Base-by-base conservation (phyloP, 805 yeast genomes). In the Teunomyces funiuensis region DNA sequence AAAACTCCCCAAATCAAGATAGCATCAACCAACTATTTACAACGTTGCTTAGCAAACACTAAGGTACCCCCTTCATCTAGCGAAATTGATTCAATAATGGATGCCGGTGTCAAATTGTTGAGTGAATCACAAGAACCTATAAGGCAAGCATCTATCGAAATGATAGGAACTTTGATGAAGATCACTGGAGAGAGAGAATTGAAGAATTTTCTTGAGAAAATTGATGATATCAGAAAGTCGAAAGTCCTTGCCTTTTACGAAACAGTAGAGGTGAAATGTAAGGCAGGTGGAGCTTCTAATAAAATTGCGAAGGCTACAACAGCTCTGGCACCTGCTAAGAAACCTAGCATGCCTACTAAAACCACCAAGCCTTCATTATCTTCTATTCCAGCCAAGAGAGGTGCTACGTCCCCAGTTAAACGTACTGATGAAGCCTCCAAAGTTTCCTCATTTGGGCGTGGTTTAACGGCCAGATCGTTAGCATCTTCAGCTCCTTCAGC, bases 101-200 rank as follows among this genome's bases (percentile, higher is more conserved):
- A 70, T 1, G 60, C 68, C 1, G 75, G 81, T 1, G 69, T 77
- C 6, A 86, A 83, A 52, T 68, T 87, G n/a, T 74, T 88, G 30
- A 71, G 78, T 29, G 99, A 93, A 51, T 82, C 95, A 0, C 86
- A 84, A 57, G 95, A 88, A 36, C 86, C 91, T 1, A 83, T 87
- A 2, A 78, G 99, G 56, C 77, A 82, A 38, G 80, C 82, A 4
- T 84, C 91, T 0, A 83, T 88, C 33, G 86, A 83, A 53, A 72
- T 82, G 50, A 74, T 89, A 27, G 98, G 97, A 5, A 80, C 86
- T 0, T 61, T 89, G 37, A 83, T 87, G 83, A 88, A 85, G 60
- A 75, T 88, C n/a, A 73, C 82, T 10, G 97, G 96, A 0, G 84
- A 79, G 53, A 69, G 89, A 39, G 82, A 79, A 39, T 63, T 88